Percentiles rank a stretch among this genome's conserved stretches.
Evolutionary conservation across 768 basidiomycete species (phyloP).

Genomic region (Lactarius akahatsu): DNA sequence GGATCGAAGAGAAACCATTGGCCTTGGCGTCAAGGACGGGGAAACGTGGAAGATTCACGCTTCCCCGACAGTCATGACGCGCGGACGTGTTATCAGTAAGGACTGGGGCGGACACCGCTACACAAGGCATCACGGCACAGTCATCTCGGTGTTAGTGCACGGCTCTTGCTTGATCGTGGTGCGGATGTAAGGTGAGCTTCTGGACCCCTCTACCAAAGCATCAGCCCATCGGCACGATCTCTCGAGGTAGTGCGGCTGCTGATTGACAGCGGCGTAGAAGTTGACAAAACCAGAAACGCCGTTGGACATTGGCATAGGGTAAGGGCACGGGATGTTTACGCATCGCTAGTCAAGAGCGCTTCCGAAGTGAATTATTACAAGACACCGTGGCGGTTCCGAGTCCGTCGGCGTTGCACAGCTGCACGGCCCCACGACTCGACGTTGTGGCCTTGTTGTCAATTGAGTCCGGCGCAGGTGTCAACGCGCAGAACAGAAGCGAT

Average conservation of each 20-base stretch:
- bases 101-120: background rate
- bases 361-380: background rate
- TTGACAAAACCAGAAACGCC: background rate
- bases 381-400: background rate
- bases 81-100: background rate
- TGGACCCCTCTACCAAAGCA: background rate
- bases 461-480: background rate
- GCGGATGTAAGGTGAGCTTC: background rate
- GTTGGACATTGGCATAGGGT: background rate
- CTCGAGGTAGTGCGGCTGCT: background rate
- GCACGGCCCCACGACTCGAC: background rate
- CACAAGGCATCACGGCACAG: background rate
- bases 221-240: background rate
- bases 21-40: background rate
- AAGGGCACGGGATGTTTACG: background rate
- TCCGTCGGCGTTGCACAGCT: background rate
- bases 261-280: background rate
- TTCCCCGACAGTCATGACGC: background rate
- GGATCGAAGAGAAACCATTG: background rate
- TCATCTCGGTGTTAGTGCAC: background rate
- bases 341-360: background rate
- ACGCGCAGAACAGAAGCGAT: background rate
- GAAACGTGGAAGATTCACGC: background rate
- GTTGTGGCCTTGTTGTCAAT: background rate
- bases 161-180: background rate